Conservation (phyloP, 345 rosid genomes). For the Gynandropsis gynandra region DNA sequence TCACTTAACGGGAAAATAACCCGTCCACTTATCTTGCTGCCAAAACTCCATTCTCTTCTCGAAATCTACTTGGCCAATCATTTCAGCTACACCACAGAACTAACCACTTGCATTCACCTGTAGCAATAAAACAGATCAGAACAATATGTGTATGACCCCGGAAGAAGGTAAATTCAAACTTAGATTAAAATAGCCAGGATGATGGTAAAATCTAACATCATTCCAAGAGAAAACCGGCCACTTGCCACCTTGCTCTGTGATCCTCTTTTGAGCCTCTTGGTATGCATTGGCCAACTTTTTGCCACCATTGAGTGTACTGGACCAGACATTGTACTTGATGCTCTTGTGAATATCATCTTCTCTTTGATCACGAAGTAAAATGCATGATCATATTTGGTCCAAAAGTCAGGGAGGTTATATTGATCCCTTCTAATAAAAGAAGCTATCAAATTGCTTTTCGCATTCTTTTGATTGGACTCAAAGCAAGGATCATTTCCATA, state of each 20-base stretch:
- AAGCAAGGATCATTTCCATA: slow-evolving; percentile 34
- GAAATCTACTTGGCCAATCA: slow-evolving; percentile 51
- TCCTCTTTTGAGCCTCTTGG: slow-evolving; percentile 37
- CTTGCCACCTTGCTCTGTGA: slow-evolving; percentile 30
- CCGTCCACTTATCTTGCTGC: slow-evolving; percentile 80
- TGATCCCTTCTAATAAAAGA: slow-evolving; percentile 39
- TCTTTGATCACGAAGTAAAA: slow-evolving; percentile 53
- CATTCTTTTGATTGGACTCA: slow-evolving; percentile 27
- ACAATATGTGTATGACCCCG: not conserved
- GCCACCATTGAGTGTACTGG: slow-evolving; percentile 60
- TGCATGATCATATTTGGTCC: slow-evolving; percentile 39
- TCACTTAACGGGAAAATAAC: slow-evolving; percentile 63
- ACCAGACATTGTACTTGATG: slow-evolving; percentile 64
- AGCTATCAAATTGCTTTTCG: slow-evolving; percentile 27
- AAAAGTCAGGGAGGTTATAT: slow-evolving; percentile 44
- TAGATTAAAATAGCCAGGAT: not conserved
- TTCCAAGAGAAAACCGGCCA: slow-evolving; percentile 62
- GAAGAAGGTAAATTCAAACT: no score
- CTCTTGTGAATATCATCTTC: slow-evolving; percentile 66
- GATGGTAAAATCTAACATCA: not conserved
- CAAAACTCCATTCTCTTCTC: slow-evolving; percentile 62
- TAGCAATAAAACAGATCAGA: slow-evolving; percentile 10
- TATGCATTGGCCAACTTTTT: slow-evolving; percentile 50
- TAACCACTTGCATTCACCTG: slow-evolving; percentile 79
- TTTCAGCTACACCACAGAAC: slow-evolving; percentile 70